Conservation (phyloP, 331 rosid genomes). For the Malus hybrid region DNA sequence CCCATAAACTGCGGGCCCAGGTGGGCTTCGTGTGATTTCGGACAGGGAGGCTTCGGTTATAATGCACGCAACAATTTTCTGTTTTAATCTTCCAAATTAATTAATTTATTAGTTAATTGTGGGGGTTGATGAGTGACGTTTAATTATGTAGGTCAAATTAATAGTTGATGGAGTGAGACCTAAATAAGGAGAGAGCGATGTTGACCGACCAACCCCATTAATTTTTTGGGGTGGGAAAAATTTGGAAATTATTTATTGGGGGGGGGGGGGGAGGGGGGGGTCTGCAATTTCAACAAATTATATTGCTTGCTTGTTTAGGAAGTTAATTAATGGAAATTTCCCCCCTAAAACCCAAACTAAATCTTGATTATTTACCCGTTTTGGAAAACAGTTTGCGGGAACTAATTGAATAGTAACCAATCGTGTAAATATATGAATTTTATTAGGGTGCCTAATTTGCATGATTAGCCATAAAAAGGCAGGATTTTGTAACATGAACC, state of each 20-base stretch:
- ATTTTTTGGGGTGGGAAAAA: neutral
- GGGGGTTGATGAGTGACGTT: neutral
- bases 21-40: neutral
- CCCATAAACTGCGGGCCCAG: slow-evolving; percentile 12
- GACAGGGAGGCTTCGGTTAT: neutral
- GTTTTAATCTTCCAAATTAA: neutral
- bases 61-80: neutral
- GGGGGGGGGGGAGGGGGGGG: neutral
- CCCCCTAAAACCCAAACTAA: too few species aligned
- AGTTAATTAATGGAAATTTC: neutral
- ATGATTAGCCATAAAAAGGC: neutral
- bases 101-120: neutral
- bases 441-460: neutral
- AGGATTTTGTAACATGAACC: neutral
- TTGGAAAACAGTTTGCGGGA: neutral
- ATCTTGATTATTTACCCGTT: neutral
- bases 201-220: neutral
- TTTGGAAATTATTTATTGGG: neutral
- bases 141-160: neutral
- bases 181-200: neutral
- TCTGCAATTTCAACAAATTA: neutral
- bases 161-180: neutral
- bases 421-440: neutral
- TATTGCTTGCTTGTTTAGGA: neutral
- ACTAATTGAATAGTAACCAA: neutral